These are phyloP conservation scores for Fusarium palustre DNA, from an alignment of 2,329 filamentous ascomycete species.

Conservation along the genomic window DNA sequence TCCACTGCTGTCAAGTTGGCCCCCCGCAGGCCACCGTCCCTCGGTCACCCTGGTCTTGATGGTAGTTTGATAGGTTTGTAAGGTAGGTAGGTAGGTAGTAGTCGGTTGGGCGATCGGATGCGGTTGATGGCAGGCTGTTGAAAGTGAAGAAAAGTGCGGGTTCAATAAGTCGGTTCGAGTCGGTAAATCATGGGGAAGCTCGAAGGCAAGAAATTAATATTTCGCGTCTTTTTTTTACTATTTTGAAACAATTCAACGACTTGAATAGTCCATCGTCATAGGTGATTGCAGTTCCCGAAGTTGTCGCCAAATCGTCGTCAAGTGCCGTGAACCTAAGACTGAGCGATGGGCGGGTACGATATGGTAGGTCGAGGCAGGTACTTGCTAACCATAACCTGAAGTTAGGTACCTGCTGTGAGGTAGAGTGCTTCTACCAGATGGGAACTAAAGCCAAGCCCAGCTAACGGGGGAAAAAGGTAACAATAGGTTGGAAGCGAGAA, in stretches of 20 bases:
- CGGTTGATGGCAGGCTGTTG: neutral
- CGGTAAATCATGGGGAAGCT: slow-evolving; percentile 1
- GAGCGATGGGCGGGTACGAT: neutral
- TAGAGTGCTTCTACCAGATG: neutral
- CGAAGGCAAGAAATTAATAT: slow-evolving; percentile 2
- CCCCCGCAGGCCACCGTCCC: slow-evolving; percentile 24
- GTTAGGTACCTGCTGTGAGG: neutral
- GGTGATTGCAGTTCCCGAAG: slow-evolving; percentile 13
- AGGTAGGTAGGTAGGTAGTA: neutral
- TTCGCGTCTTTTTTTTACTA: slow-evolving; percentile 8
- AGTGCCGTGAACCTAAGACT: slow-evolving; percentile 23
- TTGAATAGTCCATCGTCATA: slow-evolving; percentile 17
- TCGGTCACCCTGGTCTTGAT: slow-evolving; percentile 23
- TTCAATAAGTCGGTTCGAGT: neutral
- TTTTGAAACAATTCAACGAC: neutral
- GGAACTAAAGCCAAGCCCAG: slow-evolving; percentile 20
- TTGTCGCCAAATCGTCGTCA: neutral
- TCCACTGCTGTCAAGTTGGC: slow-evolving; percentile 42
- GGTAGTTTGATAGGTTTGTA: slow-evolving; percentile 1
- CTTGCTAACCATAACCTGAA: neutral
- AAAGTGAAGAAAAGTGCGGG: slow-evolving; percentile 1
- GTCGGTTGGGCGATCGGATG: slow-evolving; percentile 26
- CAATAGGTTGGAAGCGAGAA: slow-evolving; percentile 3
- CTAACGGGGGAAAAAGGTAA: slow-evolving; percentile 14
- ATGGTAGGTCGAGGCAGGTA: neutral